These are phyloP conservation scores for Botryotinia globosa DNA, from an alignment of 2,329 filamentous ascomycete species.

Conservation along the genomic window DNA sequence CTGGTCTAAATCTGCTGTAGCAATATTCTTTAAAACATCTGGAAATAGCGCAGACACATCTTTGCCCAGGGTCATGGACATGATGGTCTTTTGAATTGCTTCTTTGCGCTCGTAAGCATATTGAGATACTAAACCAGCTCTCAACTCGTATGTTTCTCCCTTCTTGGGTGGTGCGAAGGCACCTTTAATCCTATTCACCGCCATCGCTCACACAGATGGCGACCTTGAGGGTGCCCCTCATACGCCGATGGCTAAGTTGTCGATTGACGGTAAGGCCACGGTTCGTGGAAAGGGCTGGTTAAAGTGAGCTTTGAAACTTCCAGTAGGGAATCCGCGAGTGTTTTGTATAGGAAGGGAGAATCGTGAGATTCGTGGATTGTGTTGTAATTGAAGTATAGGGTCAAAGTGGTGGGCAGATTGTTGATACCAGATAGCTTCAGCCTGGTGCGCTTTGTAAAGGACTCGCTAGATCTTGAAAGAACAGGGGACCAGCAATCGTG, in stretches of 20 bases:
- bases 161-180: constrained; percentile 92
- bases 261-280: constrained; percentile 28
- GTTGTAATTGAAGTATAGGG: constrained; percentile 15
- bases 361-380: constrained; percentile 4
- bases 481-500: constrained; percentile 22
- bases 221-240: constrained; percentile 41
- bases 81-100: constrained; percentile 99
- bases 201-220: constrained; percentile 59
- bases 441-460: constrained; percentile 18
- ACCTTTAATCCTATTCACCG: constrained; percentile 92
- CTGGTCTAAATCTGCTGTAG: constrained; percentile 89
- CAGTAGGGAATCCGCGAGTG: neutral
- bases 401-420: constrained; percentile 15
- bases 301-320: neutral
- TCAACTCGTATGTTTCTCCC: constrained; percentile 96
- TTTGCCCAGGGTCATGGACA: constrained; percentile 99
- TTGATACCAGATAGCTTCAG: constrained; percentile 16
- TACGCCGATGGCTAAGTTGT: constrained; percentile 33
- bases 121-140: constrained; percentile 92
- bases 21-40: constrained; percentile 98
- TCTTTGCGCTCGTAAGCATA: constrained; percentile 99
- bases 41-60: constrained; percentile 97
- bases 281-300: constrained; percentile 22
- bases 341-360: neutral
- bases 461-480: constrained; percentile 18